Conservation (phyloP, 208 protist species). For the Naegleria fowleri region DNA sequence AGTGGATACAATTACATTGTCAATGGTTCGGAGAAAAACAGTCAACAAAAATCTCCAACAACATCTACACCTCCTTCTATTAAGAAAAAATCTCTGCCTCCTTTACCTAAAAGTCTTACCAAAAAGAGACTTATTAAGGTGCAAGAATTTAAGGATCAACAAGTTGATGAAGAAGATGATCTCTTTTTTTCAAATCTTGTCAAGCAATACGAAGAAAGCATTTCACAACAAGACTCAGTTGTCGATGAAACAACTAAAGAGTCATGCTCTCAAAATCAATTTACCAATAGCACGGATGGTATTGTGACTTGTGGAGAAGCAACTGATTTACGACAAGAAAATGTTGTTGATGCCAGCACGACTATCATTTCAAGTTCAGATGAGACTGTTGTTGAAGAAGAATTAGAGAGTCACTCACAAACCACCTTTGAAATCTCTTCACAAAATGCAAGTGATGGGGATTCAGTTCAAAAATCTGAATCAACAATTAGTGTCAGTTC, state of each 20-base stretch:
- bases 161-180: background rate
- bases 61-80: background rate
- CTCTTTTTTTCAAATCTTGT: background rate
- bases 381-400: background rate
- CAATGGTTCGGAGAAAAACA: background rate
- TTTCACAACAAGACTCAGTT: too few species aligned
- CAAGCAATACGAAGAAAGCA: background rate
- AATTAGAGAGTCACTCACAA: background rate
- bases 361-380: too few species aligned
- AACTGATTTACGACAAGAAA: too few species aligned
- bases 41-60: background rate
- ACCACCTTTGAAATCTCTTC: too few species aligned
- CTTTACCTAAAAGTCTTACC: background rate
- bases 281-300: too few species aligned
- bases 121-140: background rate
- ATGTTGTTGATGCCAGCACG: too few species aligned
- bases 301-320: too few species aligned
- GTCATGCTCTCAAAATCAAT: too few species aligned
- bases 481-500: too few species aligned
- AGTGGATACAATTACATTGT: background rate
- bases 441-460: too few species aligned
- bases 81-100: background rate
- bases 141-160: background rate
- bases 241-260: too few species aligned
- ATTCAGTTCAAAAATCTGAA: too few species aligned